Conservation (phyloP, 306 rosid species). For the Hippophae gyantsensis region DNA sequence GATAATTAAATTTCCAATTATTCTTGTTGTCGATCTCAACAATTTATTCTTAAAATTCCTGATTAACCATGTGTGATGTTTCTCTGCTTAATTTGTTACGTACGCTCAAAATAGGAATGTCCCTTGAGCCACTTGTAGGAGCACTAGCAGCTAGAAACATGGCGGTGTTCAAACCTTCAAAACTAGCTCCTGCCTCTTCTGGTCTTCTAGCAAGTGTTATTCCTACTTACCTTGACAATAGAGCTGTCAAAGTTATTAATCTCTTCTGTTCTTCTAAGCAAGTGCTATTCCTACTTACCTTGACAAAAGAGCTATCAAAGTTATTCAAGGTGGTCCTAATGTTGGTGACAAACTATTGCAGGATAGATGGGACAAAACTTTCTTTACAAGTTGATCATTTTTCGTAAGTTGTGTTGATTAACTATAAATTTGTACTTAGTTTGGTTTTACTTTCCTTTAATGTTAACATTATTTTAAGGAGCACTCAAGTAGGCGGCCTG, state of each 20-base stretch:
- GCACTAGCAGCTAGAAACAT: slow-evolving; percentile 76
- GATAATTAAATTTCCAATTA: background rate
- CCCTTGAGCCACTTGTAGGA: slow-evolving; percentile 71
- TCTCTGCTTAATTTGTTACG: background rate
- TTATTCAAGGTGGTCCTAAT: slow-evolving; percentile 46
- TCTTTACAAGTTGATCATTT: slow-evolving; percentile 48
- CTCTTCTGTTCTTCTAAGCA: slow-evolving; percentile 41
- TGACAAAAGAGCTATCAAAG: slow-evolving; percentile 43
- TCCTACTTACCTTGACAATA: slow-evolving; percentile 36
- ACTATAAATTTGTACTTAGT: background rate
- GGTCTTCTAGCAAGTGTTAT: slow-evolving; percentile 36
- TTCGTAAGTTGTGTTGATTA: background rate
- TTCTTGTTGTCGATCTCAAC: too few species aligned
- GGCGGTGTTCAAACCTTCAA: slow-evolving; percentile 57
- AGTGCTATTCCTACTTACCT: slow-evolving; percentile 32
- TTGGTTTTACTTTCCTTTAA: background rate
- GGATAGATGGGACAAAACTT: slow-evolving; percentile 60
- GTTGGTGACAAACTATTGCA: slow-evolving; percentile 40
- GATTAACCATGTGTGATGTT: background rate
- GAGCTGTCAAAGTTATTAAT: slow-evolving; percentile 24
- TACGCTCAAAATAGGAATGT: slow-evolving; percentile 32
- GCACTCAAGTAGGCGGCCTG: slow-evolving; percentile 37
- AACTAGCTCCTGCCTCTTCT: slow-evolving; percentile 47
- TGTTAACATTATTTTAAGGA: slow-evolving; percentile 30
- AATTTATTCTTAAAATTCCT: too few species aligned